Conservation (phyloP, 2,329 filamentous ascomycete genomes). For the Fusarium sterilihyphosum region DNA sequence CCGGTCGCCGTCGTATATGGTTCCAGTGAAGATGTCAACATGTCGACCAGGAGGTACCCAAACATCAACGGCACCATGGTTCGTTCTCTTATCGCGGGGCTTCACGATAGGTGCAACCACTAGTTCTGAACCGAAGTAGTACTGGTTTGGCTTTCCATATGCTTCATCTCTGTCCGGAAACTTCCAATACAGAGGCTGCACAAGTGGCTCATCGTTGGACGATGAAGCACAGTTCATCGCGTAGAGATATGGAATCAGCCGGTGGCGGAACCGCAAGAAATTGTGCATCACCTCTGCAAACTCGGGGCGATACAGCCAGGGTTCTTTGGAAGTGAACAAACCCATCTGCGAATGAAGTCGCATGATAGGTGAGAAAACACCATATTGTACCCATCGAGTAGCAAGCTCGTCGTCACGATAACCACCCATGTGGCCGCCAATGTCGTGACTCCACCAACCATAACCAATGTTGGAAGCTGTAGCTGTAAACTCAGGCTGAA, state of each 20-base stretch:
- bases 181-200: constrained; percentile 72
- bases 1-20: constrained; percentile 66
- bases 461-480: constrained; percentile 74
- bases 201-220: constrained; percentile 58
- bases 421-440: constrained; percentile 70
- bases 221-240: constrained; percentile 63
- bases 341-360: constrained; percentile 68
- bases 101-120: constrained; percentile 66
- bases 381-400: constrained; percentile 70
- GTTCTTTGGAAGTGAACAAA: constrained; percentile 69
- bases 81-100: constrained; percentile 58
- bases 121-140: constrained; percentile 66
- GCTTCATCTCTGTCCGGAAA: constrained; percentile 62
- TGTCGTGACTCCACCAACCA: constrained; percentile 76
- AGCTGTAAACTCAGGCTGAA: constrained; percentile 74
- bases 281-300: constrained; percentile 57
- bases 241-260: constrained; percentile 69
- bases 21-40: constrained; percentile 67
- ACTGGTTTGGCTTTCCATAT: constrained; percentile 67
- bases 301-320: constrained; percentile 65
- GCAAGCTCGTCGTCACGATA: constrained; percentile 66
- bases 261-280: constrained; percentile 65
- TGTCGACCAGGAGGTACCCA: constrained; percentile 67
- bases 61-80: constrained; percentile 58
- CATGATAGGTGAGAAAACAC: constrained; percentile 69